Conservation (phyloP, 306 rosid genomes). For the Ormosia semicastrata region DNA sequence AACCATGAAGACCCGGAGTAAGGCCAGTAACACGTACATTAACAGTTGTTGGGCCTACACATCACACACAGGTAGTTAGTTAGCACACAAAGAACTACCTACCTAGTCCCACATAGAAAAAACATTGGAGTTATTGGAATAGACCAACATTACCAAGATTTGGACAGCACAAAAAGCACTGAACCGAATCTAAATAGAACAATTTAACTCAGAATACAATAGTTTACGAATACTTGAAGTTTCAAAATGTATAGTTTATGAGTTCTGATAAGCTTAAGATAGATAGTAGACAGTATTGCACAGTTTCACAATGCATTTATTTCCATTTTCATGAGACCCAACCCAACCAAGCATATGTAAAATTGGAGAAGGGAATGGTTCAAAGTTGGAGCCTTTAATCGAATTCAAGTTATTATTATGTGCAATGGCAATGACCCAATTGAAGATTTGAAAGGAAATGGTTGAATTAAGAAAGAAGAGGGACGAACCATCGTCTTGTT, state of each 20-base stretch:
- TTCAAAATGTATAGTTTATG: neutral
- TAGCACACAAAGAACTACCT: conserved; percentile 7
- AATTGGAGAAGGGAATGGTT: neutral
- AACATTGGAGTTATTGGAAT: neutral
- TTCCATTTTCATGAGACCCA: neutral
- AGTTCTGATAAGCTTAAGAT: neutral
- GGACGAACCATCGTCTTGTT: conserved; percentile 51
- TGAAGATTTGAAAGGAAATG: neutral
- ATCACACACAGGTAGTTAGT: conserved; percentile 23
- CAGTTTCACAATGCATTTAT: neutral
- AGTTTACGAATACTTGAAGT: neutral
- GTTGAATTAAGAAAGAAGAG: neutral
- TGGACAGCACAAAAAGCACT: neutral
- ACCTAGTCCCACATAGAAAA: neutral
- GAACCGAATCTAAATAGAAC: neutral
- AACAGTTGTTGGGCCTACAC: conserved; percentile 80
- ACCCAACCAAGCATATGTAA: neutral
- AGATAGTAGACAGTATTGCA: neutral
- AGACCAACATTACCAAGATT: neutral
- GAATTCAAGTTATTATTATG: neutral
- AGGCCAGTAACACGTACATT: conserved; percentile 86
- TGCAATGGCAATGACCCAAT: neutral
- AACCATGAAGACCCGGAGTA: conserved; percentile 83
- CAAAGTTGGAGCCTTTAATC: neutral
- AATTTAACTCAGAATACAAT: neutral